These are phyloP conservation scores for Porcisia deanei DNA, from an alignment of 208 protist species.

Conservation along the genomic window DNA sequence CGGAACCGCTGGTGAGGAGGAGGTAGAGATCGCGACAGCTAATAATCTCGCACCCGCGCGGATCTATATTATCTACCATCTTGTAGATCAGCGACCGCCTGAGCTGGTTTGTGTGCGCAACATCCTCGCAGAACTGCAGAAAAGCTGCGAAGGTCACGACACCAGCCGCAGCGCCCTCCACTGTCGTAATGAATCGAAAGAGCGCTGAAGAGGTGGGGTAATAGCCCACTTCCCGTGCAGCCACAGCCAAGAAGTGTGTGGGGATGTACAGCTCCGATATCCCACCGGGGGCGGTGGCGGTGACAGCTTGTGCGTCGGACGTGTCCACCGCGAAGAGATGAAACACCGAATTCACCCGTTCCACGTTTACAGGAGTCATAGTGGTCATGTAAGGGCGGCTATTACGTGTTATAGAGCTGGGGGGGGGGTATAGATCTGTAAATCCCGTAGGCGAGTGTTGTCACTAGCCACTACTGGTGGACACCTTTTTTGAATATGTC, in stretches of 20 bases:
- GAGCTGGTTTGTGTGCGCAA: constrained; percentile 28
- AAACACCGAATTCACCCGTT: constrained; percentile 27
- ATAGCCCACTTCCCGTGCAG: constrained; percentile 57
- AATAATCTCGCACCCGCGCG: constrained; percentile 32
- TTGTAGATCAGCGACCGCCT: constrained; percentile 20
- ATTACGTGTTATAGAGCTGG: background rate
- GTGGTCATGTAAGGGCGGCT: background rate
- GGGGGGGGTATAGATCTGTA: background rate
- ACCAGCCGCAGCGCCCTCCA: constrained; percentile 23
- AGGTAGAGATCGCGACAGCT: constrained; percentile 42
- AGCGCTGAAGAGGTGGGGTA: constrained; percentile 42
- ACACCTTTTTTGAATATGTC: no score
- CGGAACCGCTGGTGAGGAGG: constrained; percentile 32
- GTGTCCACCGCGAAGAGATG: constrained; percentile 22
- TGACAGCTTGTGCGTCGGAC: background rate
- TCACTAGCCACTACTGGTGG: no score
- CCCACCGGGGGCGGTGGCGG: background rate
- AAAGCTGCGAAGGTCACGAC: constrained; percentile 45
- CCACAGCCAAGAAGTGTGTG: constrained; percentile 27
- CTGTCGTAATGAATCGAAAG: constrained; percentile 26
- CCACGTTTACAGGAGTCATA: constrained; percentile 32
- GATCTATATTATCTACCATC: constrained; percentile 21
- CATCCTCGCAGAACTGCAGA: constrained; percentile 56
- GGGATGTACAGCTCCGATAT: constrained; percentile 50
- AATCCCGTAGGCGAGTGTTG: no score